Evolutionary conservation across 2,329 filamentous ascomycete species (phyloP), one percentile per base, ranked within the genome.

Genomic region (Stylonectria norvegica): DNA sequence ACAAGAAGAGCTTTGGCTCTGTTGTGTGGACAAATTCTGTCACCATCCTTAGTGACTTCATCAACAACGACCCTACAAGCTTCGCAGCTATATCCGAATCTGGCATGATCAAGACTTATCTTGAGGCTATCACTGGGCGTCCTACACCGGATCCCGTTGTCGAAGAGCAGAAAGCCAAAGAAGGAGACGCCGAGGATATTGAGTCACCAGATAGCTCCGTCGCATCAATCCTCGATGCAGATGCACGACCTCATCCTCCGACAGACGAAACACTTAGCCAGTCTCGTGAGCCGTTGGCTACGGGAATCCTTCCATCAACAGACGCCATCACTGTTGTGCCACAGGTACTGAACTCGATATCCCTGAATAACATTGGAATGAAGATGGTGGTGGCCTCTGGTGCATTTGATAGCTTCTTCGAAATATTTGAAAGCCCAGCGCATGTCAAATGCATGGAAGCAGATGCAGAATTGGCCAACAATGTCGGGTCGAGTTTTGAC

Each of bases 61-160:
- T 99, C 56, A 94, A 99, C 66, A 96, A 97, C 59, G 93, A 98
- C 58, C 93, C 93, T 0, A 98, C 93, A 1, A 98, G 93, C 63
- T 98, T 95, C 62, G 85, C 89, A 19, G 89, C 95, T 17, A 93
- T 99, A 50, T 89, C 88, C 11, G 93, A 99, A 66, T 91, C 93
- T 36, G 89, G 89, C 16, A 76, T 98, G 53, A 90, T 93, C 56
- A 85, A 85, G 60, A 87, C 83, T 36, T 85, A 96, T 43, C 73
- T 99, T 11, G 84, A 91, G 62, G 82, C 90, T 4, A 78, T 97
- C 38, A 94, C 81, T 2, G 73, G 77, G 4, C 69, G 67, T 18
- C 56, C 67, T 5, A 60, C 80, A 5, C 56, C 66, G 1, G 59
- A 60, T 15, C 42, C 53, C 16, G 48, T 58, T 22, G 49, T 57